Base-by-base conservation (phyloP, 2,329 filamentous ascomycete genomes). In the Diaporthe sp. region DNA sequence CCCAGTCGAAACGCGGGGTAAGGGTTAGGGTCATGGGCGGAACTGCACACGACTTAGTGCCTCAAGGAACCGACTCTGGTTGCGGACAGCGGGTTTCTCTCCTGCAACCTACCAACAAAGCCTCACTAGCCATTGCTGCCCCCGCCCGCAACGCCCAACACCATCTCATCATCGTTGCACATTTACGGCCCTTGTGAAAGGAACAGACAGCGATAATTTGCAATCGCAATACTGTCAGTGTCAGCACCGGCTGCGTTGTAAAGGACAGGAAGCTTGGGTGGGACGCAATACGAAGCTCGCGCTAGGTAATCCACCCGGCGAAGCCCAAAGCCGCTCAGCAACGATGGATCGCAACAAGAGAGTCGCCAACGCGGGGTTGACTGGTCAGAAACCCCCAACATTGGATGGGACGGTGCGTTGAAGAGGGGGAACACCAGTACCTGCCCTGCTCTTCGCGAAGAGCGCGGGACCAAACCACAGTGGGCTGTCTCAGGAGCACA, bases 51-150 rank as follows among this genome's bases (percentile, higher is more conserved):
- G 22, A 69, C 34, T 69, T 55, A 55, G 65, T 69, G 65, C 65
- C 65, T 69, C 46, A 69, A 69, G 65, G 65, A 55, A 69, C 49
- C 65, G 34, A 42, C 49, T 28, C 65, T 69, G 34, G n/a, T 42
- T 53, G 34, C 46, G 15, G 49, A 42, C 46, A 42, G 65, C 65
- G 25, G 42, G 65, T 31, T 69, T 55, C 46, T 13, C 65, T 69
- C 65, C 49, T 69, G 65, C 65, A 69, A 68, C 65, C 34, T 53
- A 49, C 49, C n/a, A 55, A 69, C 65, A 55, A 69, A 69, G 65
- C 65, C 46, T 69, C 49, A 37, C 42, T 19, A 37, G 19, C 46
- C 46, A 68, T 68, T 53, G 12, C 46, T 42, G 3, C n/a, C 49
- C 49, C 46, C 46, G 42, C 62, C 44, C 49, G 49, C 22, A 10